Evolutionary conservation across 768 basidiomycete genomes (phyloP), one percentile per base, ranked within the genome.

Genomic region (Leucocoprinus birnbaumii): DNA sequence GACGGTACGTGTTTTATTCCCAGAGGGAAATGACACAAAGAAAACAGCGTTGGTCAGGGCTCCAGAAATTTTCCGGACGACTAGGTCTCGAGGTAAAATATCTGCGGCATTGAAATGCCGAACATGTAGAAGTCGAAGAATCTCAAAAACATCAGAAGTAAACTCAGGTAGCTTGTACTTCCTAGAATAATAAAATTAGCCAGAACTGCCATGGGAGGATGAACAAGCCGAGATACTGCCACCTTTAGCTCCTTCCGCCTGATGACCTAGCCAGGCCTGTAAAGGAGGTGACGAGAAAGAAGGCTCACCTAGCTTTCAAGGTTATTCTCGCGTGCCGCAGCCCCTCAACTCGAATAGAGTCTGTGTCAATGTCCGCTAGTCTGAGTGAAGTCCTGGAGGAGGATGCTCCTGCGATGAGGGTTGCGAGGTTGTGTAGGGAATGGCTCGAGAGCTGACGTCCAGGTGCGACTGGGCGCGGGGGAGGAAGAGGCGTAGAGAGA

Each of bases 31-130:
- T 9, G 94, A 91, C 51, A 98, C 88, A 72, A 98, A 99, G 74
- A 92, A 98, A 53, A 99, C 94, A 53, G 91, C 89, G 69, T 99
- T 99, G 40, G 96, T 99, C 59, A 98, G 72, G 10, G 92, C 88
- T 8, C 96, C 95, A 6, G 94, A 92, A 21, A 95, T 88, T 66
- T 89, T 94, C 65, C 76, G 77, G 59, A 98, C 79, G 52, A 74
- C 75, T 48, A 95, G 64, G 26, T 73, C 68, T 43, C 78, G 68
- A 31, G 80, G 69, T 27, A 71, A 71, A 41, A 86, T 71, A 44
- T 71, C 73, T 2, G 69, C 56, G 19, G 75, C 72, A 37, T 67
- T 65, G 91, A 91, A 93, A 27, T 72, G 72, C 19, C 82, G 80
- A 2, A 88, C 72, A 44, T 75, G 75, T 44, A 92, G 73, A 10